Percentiles rank a stretch among this genome's conserved stretches.
Evolutionary conservation across 2,329 filamentous ascomycete species (phyloP).

Genomic region (Raffaelea deltoideospora): DNA sequence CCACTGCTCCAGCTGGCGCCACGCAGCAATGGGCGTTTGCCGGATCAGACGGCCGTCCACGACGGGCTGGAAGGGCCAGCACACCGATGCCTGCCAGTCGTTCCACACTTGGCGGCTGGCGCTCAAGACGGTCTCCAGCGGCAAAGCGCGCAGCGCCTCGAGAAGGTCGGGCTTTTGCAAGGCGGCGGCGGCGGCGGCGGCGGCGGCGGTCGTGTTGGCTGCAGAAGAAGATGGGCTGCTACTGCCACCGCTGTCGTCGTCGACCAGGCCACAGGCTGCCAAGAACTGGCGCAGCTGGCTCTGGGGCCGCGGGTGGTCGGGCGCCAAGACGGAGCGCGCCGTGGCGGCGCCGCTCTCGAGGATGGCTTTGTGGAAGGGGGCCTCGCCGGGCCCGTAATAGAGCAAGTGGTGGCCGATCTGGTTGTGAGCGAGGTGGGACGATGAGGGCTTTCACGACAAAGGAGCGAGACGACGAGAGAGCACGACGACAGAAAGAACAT

Average conservation of each 20-base stretch:
- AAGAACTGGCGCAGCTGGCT: conserved; percentile 41
- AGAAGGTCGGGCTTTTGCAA: conserved; percentile 34
- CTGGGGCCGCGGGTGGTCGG: conserved; percentile 40
- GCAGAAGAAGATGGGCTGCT: too few species aligned
- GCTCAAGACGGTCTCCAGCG: conserved; percentile 19
- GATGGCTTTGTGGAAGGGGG: conserved; percentile 36
- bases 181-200: not conserved
- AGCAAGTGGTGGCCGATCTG: conserved; percentile 56
- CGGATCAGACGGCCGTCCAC: conserved; percentile 49
- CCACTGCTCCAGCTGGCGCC: too few species aligned
- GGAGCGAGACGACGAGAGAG: conserved; percentile 7
- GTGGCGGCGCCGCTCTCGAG: conserved; percentile 42
- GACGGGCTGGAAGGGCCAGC: conserved; percentile 55
- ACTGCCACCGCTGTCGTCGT: not conserved
- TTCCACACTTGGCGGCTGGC: conserved; percentile 30
- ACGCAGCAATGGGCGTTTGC: conserved; percentile 42
- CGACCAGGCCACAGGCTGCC: conserved; percentile 27
- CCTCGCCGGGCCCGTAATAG: conserved; percentile 21
- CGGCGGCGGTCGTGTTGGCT: not conserved
- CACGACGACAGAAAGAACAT: conserved; percentile 9
- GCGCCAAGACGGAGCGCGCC: conserved; percentile 35
- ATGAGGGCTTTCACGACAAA: too few species aligned
- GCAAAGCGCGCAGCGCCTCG: conserved; percentile 28
- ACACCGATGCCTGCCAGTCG: conserved; percentile 25
- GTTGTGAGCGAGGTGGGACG: conserved; percentile 3